Evolutionary conservation across 768 basidiomycete species (phyloP).

Genomic region (Glaciozyma antarctica): DNA sequence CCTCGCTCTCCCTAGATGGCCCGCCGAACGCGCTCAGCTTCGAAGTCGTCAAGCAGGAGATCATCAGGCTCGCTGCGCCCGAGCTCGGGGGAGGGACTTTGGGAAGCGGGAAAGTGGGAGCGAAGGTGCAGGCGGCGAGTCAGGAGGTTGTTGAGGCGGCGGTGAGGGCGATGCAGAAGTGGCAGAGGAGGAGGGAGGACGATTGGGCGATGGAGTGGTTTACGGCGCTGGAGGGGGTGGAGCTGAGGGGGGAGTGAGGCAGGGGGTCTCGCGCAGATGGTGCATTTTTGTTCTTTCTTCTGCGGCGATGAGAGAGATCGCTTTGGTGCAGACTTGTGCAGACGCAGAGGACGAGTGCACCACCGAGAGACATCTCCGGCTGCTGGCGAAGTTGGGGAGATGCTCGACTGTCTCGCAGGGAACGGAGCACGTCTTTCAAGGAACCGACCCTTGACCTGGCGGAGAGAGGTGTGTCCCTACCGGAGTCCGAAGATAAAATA

Average conservation of each 20-base stretch:
- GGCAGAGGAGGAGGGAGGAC: constrained; percentile 5
- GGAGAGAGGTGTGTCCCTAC: too few species aligned
- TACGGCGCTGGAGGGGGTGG: not conserved
- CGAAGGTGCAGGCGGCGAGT: not conserved
- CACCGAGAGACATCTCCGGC: too few species aligned
- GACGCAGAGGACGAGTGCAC: too few species aligned
- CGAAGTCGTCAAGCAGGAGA: not conserved
- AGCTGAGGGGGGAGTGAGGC: not conserved
- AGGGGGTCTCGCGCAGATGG: not conserved
- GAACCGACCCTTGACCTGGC: too few species aligned
- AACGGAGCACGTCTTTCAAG: too few species aligned
- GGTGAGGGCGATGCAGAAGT: not conserved
- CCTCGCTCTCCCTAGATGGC: constrained; percentile 4
- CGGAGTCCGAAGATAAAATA: too few species aligned
- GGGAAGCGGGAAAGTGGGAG: not conserved
- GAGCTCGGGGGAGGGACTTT: not conserved
- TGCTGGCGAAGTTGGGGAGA: too few species aligned
- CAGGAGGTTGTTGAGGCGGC: constrained; percentile 3
- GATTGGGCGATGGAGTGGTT: constrained; percentile 3
- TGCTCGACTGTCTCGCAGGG: too few species aligned
- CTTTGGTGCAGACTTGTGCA: too few species aligned
- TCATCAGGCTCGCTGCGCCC: not conserved
- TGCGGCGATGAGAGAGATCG: too few species aligned
- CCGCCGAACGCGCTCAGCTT: not conserved
- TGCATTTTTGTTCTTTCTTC: too few species aligned